Evolutionary conservation across 768 basidiomycete genomes (phyloP).

Genomic region (Hirschioporus abietinus): DNA sequence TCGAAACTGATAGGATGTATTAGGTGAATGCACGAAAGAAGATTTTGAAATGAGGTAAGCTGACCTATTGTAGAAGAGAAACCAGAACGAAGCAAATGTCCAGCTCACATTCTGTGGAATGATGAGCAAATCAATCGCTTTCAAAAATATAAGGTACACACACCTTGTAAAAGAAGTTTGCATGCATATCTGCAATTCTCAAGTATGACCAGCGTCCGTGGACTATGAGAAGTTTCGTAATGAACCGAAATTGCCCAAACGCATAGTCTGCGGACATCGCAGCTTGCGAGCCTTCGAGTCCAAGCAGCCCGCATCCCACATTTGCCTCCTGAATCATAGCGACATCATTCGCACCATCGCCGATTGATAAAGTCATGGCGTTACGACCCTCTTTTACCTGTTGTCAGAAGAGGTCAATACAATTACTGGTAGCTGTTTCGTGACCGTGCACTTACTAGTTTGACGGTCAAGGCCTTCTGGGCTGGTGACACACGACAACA

Average conservation of each 20-base stretch:
- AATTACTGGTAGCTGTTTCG: slow-evolving; percentile 10
- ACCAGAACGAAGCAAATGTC: slow-evolving; percentile 95
- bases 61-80: slow-evolving; percentile 79
- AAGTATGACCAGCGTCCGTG: slow-evolving; percentile 98
- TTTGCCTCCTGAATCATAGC: slow-evolving; percentile 99
- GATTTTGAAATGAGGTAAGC: slow-evolving; percentile 19
- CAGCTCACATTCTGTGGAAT: slow-evolving; percentile 74
- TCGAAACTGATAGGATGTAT: slow-evolving; percentile 59
- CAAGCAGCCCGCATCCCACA: slow-evolving; percentile 89
- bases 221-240: slow-evolving; percentile 86
- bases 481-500: slow-evolving; percentile 97
- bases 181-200: slow-evolving; percentile 93
- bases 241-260: slow-evolving; percentile 93
- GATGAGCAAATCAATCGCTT: background rate
- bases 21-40: slow-evolving; percentile 12
- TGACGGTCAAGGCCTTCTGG: slow-evolving; percentile 96
- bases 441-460: slow-evolving; percentile 51
- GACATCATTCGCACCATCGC: slow-evolving; percentile 97
- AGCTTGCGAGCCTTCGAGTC: slow-evolving; percentile 94
- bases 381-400: slow-evolving; percentile 94
- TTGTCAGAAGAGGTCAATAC: background rate
- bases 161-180: slow-evolving; percentile 98
- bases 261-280: slow-evolving; percentile 99
- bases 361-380: slow-evolving; percentile 95
- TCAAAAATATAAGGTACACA: slow-evolving; percentile 15